Evolutionary conservation across 2,329 filamentous ascomycete species (phyloP), one percentile per base, ranked within the genome.

Genomic region (Arthrobotrys conoides): DNA sequence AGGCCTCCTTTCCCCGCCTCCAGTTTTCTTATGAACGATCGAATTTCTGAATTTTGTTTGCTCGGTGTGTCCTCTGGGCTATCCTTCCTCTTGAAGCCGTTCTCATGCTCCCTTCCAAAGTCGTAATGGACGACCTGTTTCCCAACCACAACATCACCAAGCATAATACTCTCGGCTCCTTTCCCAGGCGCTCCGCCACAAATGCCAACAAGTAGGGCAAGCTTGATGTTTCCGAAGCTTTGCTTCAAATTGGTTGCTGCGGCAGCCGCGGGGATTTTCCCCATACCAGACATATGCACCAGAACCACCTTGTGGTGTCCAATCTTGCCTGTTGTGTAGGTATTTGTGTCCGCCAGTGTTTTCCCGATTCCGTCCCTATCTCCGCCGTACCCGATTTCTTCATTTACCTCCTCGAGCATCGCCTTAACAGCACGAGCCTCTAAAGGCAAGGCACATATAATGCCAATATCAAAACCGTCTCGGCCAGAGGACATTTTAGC

Each of bases 221-320:
- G 33, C 33, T 36, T 36, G 33, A 36, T 36, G 33, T 10, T 36
- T 36, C 33, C 33, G 33, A 36, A 36, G 33, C 33, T 36, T 36
- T 36, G 33, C 33, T 36, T 36, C 33, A 36, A 36, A 36, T 36
- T 36, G 33, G 33, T 36, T 36, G 33, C 33, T 36, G 33, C 33
- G 33, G 33, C 33, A 36, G 33, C 33, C 10, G 33, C 33, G 33
- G 33, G 33, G 33, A 36, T 36, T 36, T 36, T 36, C 33, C 33
- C 33, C 33, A 83, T 83, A 8, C 80, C 57, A 0, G 83, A 82
- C 10, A 84, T 61, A 3, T 57, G 75, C 8, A 81, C 80, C 16
- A 86, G 82, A 5, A 84, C 84, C 8, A 85, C 79, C 30, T 85
- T 84, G 61, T 85, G 84, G 5, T 70, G 61, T 0, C 82, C 82